These are phyloP conservation scores for Eutrema salsugineum DNA, from an alignment of 441 rosid genomes.

Conservation along the genomic window DNA sequence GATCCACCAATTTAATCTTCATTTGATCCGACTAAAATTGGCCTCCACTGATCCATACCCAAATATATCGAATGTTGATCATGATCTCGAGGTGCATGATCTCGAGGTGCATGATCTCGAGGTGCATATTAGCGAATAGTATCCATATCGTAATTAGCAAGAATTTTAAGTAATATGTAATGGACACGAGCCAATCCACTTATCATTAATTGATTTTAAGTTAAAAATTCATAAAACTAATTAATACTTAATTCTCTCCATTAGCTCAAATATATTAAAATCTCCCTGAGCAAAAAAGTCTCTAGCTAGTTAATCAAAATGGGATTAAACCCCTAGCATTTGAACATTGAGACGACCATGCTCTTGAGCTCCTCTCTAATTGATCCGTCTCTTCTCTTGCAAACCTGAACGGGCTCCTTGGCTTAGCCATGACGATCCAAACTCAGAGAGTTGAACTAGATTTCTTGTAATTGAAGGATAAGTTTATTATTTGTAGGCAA, in stretches of 20 bases:
- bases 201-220: no score
- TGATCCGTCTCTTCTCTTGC: not conserved
- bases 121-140: no score
- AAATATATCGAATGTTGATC: no score
- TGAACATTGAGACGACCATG: not conserved
- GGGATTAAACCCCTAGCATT: constrained; percentile 2
- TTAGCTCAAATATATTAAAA: constrained; percentile 5
- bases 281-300: not conserved
- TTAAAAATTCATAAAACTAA: no score
- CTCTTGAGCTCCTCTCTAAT: not conserved
- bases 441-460: not conserved
- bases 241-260: not conserved
- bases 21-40: no score
- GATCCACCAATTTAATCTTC: no score
- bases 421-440: not conserved
- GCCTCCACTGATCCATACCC: no score
- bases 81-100: no score
- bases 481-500: not conserved
- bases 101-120: no score
- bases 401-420: not conserved
- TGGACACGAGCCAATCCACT: no score
- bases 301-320: not conserved
- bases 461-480: not conserved
- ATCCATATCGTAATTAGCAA: no score
- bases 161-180: no score